A percentile compares a stretch with the other conserved stretches of the same genome.
Evolutionary conservation across 495 filamentous ascomycete genomes (phyloP).

Genomic region (Aspergillus indologenus): DNA sequence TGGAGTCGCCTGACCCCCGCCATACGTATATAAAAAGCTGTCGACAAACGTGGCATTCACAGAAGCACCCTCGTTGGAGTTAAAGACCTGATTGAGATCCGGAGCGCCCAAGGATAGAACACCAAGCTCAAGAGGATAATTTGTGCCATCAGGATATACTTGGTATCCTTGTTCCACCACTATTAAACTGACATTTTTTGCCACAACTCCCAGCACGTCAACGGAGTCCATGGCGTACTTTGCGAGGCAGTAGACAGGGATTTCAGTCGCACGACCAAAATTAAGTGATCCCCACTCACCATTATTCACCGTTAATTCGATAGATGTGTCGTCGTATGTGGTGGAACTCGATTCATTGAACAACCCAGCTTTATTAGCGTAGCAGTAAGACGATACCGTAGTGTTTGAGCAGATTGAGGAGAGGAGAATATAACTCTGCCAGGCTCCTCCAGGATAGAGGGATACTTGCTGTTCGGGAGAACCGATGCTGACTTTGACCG

Average conservation of each 20-base stretch:
- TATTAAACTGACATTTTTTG: neutral
- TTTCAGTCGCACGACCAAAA: neutral
- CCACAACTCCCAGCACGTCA: neutral
- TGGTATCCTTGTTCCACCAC: neutral
- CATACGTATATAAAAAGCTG: slow-evolving; percentile 6
- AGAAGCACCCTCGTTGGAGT: neutral
- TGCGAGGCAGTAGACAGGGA: neutral
- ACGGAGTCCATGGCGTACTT: neutral
- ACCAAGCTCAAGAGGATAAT: slow-evolving; percentile 4
- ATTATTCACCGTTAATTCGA: neutral
- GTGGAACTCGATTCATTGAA: neutral
- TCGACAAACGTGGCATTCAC: neutral
- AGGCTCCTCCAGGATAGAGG: slow-evolving; percentile 1
- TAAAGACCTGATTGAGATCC: neutral
- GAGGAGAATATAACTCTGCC: slow-evolving; percentile 2
- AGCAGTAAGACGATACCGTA: neutral
- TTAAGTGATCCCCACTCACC: neutral
- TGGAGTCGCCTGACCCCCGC: slow-evolving; percentile 18
- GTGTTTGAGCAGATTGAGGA: neutral
- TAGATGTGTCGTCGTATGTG: neutral
- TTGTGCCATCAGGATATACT: neutral
- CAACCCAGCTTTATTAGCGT: neutral
- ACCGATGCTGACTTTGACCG: slow-evolving; percentile 1
- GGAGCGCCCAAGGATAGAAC: neutral
- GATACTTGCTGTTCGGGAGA: neutral